Evolutionary conservation across 306 rosid genomes (phyloP).

Genomic region (Pyrus betulifolia): DNA sequence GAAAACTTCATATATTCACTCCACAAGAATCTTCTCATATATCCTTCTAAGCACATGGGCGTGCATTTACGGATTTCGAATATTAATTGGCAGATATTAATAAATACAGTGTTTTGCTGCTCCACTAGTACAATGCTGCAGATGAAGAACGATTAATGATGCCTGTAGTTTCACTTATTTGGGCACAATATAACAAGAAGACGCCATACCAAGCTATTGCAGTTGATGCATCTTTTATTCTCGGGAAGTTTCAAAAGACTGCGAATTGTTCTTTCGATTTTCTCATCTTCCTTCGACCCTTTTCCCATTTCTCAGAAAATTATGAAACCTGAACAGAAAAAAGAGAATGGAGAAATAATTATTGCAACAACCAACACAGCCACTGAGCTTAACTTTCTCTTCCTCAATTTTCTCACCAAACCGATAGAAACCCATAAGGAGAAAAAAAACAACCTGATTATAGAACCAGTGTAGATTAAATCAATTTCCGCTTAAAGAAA

Average conservation of each 20-base stretch:
- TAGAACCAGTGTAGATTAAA: neutral
- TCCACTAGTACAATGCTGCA: neutral
- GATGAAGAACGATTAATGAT: neutral
- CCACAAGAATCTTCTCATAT: neutral
- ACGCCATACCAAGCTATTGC: constrained; percentile 67
- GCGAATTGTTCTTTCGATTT: constrained; percentile 53
- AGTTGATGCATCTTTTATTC: constrained; percentile 82
- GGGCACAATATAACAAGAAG: neutral
- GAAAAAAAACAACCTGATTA: neutral
- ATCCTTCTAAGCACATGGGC: neutral
- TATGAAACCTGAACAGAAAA: constrained; percentile 4
- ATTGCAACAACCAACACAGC: neutral
- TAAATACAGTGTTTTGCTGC: neutral
- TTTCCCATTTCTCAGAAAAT: constrained; percentile 40
- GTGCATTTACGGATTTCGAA: neutral
- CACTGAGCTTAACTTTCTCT: neutral
- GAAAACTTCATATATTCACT: neutral
- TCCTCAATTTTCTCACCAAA: neutral
- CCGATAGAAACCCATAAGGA: neutral
- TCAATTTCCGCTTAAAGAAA: neutral
- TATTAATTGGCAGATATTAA: neutral
- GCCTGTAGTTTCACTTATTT: neutral
- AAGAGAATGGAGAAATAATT: neutral
- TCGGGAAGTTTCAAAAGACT: constrained; percentile 62
- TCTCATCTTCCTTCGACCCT: constrained; percentile 61